These are phyloP conservation scores for Clonostachys solani DNA, from an alignment of 2,329 filamentous ascomycete species.

Conservation along the genomic window DNA sequence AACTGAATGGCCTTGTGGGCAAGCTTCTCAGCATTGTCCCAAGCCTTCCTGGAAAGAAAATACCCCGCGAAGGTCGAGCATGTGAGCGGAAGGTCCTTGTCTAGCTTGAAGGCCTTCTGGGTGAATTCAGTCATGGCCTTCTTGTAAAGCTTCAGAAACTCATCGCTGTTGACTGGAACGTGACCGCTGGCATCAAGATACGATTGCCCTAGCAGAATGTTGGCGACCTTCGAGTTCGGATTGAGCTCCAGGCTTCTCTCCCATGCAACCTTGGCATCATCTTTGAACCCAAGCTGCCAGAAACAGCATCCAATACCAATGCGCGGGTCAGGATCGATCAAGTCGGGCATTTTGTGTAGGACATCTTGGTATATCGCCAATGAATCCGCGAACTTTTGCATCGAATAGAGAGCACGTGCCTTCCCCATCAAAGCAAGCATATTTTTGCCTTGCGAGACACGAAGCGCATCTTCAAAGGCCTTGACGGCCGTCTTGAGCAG, in stretches of 20 bases:
- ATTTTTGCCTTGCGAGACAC: conserved; percentile 80
- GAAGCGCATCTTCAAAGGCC: conserved; percentile 90
- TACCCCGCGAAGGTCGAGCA: conserved; percentile 89
- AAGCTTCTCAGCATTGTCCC: conserved; percentile 77
- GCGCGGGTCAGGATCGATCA: conserved; percentile 89
- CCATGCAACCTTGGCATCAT: conserved; percentile 89
- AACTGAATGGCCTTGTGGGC: conserved; percentile 92
- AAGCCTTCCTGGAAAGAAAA: conserved; percentile 79
- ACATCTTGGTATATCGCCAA: conserved; percentile 84
- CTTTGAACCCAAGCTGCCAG: conserved; percentile 94
- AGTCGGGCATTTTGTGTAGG: conserved; percentile 76
- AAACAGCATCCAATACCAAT: conserved; percentile 96
- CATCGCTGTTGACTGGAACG: conserved; percentile 76
- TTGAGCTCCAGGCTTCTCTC: conserved; percentile 78
- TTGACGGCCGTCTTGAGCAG: conserved; percentile 82
- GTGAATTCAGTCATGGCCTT: conserved; percentile 94
- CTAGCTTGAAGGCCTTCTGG: conserved; percentile 87
- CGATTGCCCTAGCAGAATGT: conserved; percentile 85
- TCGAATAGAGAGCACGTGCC: conserved; percentile 79
- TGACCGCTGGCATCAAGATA: conserved; percentile 84
- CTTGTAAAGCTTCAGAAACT: conserved; percentile 82
- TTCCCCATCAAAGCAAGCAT: conserved; percentile 91
- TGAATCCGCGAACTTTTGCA: conserved; percentile 82
- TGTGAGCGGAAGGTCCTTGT: conserved; percentile 85
- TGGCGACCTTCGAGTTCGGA: conserved; percentile 82